Conservation (phyloP, 2,329 filamentous ascomycete species). For the Exophiala xenobiotica region DNA sequence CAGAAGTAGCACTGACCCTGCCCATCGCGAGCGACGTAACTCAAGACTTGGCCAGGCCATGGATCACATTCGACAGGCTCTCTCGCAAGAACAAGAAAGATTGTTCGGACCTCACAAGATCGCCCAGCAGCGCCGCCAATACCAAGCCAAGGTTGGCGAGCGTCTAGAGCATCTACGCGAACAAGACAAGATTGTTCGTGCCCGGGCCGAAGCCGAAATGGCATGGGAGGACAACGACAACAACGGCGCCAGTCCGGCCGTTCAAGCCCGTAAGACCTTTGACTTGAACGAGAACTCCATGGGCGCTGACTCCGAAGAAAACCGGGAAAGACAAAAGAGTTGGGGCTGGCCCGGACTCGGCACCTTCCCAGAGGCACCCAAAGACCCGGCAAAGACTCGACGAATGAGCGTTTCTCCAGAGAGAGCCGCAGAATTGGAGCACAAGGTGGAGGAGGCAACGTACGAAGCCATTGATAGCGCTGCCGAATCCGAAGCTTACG, state of each 20-base stretch:
- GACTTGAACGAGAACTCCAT: conserved; percentile 26
- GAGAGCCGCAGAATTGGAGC: neutral
- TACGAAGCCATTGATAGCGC: conserved; percentile 21
- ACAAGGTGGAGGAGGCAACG: conserved; percentile 15
- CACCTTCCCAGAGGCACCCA: neutral
- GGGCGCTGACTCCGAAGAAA: conserved; percentile 20
- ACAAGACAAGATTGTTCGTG: conserved; percentile 5
- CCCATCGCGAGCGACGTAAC: conserved; percentile 5
- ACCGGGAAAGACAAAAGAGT: neutral
- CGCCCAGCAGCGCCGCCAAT: conserved; percentile 8
- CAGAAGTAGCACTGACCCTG: conserved; percentile 3
- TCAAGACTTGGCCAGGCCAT: conserved; percentile 21
- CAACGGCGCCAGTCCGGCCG: conserved; percentile 17
- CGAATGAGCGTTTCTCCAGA: conserved; percentile 2
- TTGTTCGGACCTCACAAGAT: conserved; percentile 4
- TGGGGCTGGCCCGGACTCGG: conserved; percentile 22
- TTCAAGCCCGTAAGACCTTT: conserved; percentile 18
- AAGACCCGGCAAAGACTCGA: neutral
- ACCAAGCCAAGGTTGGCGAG: neutral
- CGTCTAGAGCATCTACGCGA: conserved; percentile 2
- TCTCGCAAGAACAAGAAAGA: conserved; percentile 20
- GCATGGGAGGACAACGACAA: conserved; percentile 3
- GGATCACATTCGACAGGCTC: conserved; percentile 14
- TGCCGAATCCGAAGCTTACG: conserved; percentile 17
- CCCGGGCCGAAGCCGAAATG: conserved; percentile 9